Base-by-base conservation (phyloP, 2,329 filamentous ascomycete genomes). In the Fusarium sp. region DNA sequence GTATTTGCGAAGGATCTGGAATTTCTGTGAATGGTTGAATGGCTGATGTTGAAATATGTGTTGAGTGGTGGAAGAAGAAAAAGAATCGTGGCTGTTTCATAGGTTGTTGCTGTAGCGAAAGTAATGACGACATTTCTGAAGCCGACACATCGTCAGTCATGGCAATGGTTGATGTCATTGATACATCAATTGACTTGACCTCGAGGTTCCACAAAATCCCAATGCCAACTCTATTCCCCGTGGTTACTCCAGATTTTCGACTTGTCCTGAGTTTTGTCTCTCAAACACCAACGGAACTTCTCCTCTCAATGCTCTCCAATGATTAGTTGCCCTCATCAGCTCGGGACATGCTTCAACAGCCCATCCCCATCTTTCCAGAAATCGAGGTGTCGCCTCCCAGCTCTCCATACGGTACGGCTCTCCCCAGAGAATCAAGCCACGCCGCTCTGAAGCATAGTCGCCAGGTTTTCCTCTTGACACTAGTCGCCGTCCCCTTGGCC, bases 161-260 rank as follows among this genome's bases (percentile, higher is more conserved):
- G 23, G 5, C 37, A 23, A 62, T 70, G 55, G 51, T 70, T 70
- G 68, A 70, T 70, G 68, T 70, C 68, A 70, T 70, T 58, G 68
- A 67, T 12, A 37, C 35, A 18, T 35, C 51, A 27, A 54, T 65
- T 44, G 39, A 25, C 23, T 52, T 27, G 31, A 15, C 16, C n/a
- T 51, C 63, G 23, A 10, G 27, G 54, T 27, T 48, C 27, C 67
- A 69, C 23, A 44, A 67, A 62, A 42, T 35, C 56, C 58, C 29
- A 41, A 45, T 19, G 35, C 5, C 5, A 16, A 27, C 15, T 19
- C 39, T 14, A 19, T 21, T 9, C 0, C 8, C 10, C 4, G 7
- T 37, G 7, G 0, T 52, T 5, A 52, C 12, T 52, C 10, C 12
- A 19, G 18, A 11, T 10, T n/a, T 2, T 21, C 12, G 10, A 18